A percentile compares a stretch with the other conserved stretches of the same genome.
Evolutionary conservation across 306 rosid species (phyloP).

Genomic region (Citrullus colocynthis): DNA sequence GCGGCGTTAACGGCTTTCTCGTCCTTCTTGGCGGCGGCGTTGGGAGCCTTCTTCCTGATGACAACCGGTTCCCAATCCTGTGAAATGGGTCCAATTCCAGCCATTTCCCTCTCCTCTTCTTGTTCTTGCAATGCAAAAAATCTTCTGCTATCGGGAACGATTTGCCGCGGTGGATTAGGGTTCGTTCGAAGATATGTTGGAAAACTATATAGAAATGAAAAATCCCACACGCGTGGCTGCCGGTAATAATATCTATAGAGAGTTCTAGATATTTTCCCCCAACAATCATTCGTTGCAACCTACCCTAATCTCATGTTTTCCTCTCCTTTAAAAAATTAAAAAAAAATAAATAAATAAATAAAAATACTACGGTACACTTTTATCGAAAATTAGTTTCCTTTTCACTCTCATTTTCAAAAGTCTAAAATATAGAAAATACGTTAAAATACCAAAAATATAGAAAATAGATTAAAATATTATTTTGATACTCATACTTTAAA

Average conservation of each 20-base stretch:
- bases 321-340: no score
- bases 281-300: no score
- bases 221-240: not conserved
- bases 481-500: no score
- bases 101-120: conserved; percentile 18
- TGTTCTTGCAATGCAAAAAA: not conserved
- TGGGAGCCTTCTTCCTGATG: conserved; percentile 73
- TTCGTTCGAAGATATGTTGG: not conserved
- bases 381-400: no score
- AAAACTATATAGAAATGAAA: not conserved
- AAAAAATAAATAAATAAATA: no score
- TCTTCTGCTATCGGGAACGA: not conserved
- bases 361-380: no score
- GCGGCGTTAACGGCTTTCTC: conserved; percentile 96
- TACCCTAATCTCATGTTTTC: no score
- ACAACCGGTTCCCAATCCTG: conserved; percentile 94
- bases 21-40: conserved; percentile 79
- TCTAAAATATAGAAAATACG: no score
- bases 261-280: not conserved
- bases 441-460: no score
- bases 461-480: no score
- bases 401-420: no score
- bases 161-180: not conserved
- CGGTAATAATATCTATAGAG: not conserved
- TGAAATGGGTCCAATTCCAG: conserved; percentile 60